Conservation (phyloP, 495 filamentous ascomycete genomes). For the Oidiodendron maius region DNA sequence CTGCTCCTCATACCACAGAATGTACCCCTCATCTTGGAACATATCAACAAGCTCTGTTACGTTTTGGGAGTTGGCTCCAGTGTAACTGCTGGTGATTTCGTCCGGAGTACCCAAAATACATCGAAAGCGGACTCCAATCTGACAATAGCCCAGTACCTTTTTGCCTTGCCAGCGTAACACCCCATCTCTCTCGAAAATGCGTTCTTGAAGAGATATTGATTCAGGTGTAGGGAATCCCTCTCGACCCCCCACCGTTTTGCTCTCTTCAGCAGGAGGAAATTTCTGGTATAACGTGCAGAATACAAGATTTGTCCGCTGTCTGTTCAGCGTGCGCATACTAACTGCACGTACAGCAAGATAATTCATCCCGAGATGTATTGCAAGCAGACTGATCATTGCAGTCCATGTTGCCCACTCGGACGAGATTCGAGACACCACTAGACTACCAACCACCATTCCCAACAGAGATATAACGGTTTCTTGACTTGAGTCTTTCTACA, state of each 20-base stretch:
- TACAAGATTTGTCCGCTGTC: constrained; percentile 79
- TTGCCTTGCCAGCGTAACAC: constrained; percentile 51
- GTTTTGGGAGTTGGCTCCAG: constrained; percentile 20
- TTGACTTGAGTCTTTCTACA: constrained; percentile 80
- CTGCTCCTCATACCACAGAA: constrained; percentile 45
- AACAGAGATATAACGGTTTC: constrained; percentile 89
- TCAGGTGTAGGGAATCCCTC: constrained; percentile 47
- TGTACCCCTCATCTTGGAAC: constrained; percentile 44
- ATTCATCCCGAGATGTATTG: constrained; percentile 73
- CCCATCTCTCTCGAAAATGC: constrained; percentile 63
- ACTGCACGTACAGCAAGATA: constrained; percentile 81
- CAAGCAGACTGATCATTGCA: constrained; percentile 64
- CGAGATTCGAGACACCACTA: constrained; percentile 72
- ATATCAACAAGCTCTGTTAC: constrained; percentile 41
- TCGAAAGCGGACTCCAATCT: constrained; percentile 40
- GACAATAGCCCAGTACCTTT: constrained; percentile 40
- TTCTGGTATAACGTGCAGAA: constrained; percentile 50
- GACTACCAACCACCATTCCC: constrained; percentile 80
- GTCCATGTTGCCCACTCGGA: constrained; percentile 68
- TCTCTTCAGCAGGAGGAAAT: constrained; percentile 27
- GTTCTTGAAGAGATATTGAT: constrained; percentile 59
- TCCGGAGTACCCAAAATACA: constrained; percentile 23
- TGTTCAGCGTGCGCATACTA: constrained; percentile 77
- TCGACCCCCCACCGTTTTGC: not conserved
- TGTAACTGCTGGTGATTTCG: constrained; percentile 21